Percentiles rank a stretch among this genome's conserved stretches.
Conservation (phyloP, 1,139 yeast genomes). For the Lodderomyces metapsilosis region DNA sequence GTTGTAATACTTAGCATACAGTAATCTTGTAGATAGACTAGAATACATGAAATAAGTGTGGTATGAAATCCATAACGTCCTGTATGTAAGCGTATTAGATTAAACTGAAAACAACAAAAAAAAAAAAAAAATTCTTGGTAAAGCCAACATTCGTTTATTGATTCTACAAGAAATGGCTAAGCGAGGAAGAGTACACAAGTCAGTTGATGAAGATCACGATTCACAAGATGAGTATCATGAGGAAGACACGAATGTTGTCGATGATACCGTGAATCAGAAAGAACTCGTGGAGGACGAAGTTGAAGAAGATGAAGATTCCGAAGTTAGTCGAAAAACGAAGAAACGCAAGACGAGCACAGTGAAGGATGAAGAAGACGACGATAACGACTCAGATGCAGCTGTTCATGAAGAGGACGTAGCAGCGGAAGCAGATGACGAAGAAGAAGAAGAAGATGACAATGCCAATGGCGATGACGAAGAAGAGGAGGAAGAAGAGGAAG, state of each 20-base stretch:
- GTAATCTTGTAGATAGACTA: slow-evolving; percentile 3
- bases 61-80: too few species aligned
- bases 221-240: slow-evolving; percentile 1
- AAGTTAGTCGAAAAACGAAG: slow-evolving; percentile 6
- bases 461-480: slow-evolving; percentile 20
- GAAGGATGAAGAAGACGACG: slow-evolving; percentile 5
- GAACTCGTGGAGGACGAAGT: slow-evolving; percentile 7
- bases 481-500: slow-evolving; percentile 20
- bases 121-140: background rate
- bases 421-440: slow-evolving; percentile 20
- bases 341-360: slow-evolving; percentile 5
- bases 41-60: background rate
- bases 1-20: background rate
- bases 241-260: slow-evolving; percentile 1
- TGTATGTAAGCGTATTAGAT: too few species aligned
- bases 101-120: too few species aligned
- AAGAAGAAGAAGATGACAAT: slow-evolving; percentile 19
- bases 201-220: slow-evolving; percentile 2
- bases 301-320: slow-evolving; percentile 13
- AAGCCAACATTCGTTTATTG: background rate
- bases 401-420: slow-evolving; percentile 15
- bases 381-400: slow-evolving; percentile 24
- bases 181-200: background rate
- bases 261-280: slow-evolving; percentile 3
- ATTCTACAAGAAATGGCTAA: background rate